Evolutionary conservation across 2,329 filamentous ascomycete species (phyloP), one percentile per base, ranked within the genome.

Genomic region (Zasmidium citrigriseum): DNA sequence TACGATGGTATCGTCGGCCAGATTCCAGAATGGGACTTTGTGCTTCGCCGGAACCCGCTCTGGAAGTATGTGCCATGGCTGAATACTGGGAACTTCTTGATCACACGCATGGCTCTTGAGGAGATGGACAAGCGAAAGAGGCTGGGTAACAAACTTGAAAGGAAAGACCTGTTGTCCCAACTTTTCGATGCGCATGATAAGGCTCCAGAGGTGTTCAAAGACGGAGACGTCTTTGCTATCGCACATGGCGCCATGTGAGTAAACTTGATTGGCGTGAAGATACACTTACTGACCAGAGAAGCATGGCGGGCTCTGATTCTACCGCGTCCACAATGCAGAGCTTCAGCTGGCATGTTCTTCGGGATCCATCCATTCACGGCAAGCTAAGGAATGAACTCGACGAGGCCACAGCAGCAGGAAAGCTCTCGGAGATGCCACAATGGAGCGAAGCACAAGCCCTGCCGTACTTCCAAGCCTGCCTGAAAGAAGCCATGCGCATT

Each of bases 311-410:
- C 23, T 85, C 84, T 20, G 84, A 86, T 71, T 85, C 83, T 0
- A 85, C 84, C 0, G 83, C 84, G 11, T 83, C 81, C 7, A 83
- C 81, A 0, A 83, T 84, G 81, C 81, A 83, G 62, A 83, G 80
- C 55, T 82, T 83, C 69, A 82, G 82, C 73, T 81, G 78, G 73
- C 77, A 78, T 45, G 73, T 80, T 0, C 74, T 84, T 10, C 76
- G 79, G 38, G 76, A 78, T 21, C 72, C 74, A 1, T 69, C 64
- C 0, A 75, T 82, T 11, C 79, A 82, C 60, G 46, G 69, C 18
- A 83, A 84, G 66, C 76, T 86, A 21, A 70, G 76, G 11, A 48
- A 66, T 1, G 80, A 81, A 45, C 76, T 78, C 0, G 60, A 62
- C 0, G 58, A 61, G 7, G 67, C 67, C 7, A 61, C 56, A 22